Conservation (phyloP, 1,284 basidiomycete species). For the Tylopilus sp. region DNA sequence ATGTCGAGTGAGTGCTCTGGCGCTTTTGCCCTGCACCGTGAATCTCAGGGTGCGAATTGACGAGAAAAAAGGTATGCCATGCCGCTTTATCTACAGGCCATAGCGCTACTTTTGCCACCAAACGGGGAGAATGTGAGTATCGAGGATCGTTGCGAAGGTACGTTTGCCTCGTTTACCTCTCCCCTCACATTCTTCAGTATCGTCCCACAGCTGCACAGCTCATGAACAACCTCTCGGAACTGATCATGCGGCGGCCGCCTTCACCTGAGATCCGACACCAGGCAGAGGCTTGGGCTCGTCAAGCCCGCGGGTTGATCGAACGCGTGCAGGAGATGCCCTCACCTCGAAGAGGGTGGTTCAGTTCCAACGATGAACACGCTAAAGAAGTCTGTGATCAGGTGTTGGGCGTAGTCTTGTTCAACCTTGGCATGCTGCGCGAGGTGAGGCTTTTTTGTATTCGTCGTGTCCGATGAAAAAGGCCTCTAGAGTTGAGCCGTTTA, state of each 20-base stretch:
- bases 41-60: background rate
- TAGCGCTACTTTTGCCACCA: slow-evolving; percentile 61
- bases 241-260: slow-evolving; percentile 49
- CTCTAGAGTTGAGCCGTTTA: background rate
- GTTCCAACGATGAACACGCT: slow-evolving; percentile 5
- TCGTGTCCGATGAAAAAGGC: background rate
- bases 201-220: slow-evolving; percentile 55
- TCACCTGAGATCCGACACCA: slow-evolving; percentile 46
- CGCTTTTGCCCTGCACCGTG: background rate
- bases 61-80: slow-evolving; percentile 51
- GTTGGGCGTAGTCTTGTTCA: slow-evolving; percentile 58
- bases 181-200: background rate
- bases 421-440: slow-evolving; percentile 51
- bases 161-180: background rate
- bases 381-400: slow-evolving; percentile 50
- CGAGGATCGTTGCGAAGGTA: slow-evolving; percentile 62
- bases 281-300: slow-evolving; percentile 60
- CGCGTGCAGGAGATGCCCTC: slow-evolving; percentile 28
- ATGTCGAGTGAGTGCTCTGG: slow-evolving; percentile 49
- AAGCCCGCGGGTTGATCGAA: slow-evolving; percentile 49
- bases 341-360: slow-evolving; percentile 29
- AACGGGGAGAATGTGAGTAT: slow-evolving; percentile 34
- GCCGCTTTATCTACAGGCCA: slow-evolving; percentile 62
- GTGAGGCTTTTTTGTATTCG: slow-evolving; percentile 21
- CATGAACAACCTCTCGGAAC: slow-evolving; percentile 65